Base-by-base conservation (phyloP, 2,329 filamentous ascomycete species). In the Madurella fahalii region DNA sequence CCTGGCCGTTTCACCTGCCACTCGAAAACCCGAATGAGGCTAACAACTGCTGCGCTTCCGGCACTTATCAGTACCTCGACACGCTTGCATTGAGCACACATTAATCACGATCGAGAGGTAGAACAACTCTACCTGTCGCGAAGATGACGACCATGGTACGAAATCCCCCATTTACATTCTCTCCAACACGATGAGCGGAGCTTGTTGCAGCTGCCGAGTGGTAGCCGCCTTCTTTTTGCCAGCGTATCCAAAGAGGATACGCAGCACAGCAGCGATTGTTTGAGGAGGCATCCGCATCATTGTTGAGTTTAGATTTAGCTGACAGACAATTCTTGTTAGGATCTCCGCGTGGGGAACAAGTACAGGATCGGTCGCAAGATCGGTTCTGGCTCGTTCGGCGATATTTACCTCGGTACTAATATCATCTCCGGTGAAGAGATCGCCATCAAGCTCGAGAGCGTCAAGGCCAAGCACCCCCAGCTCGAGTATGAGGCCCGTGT, bases 291-390 rank as follows among this genome's bases (percentile, higher is more conserved):
- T 31, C 34, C 11, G 34, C 34, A 37, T 37, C 34, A 15, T 11
- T 15, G 12, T 12, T 34, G 34, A 11, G 5, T 44, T 16, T 30
- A 1, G 25, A 37, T 25, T 15, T 20, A 30, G 41, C 17, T 40
- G 9, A 47, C 58, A 63, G 50, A 62, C 40, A 12, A 9, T 5
- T 9, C 4, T 25, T 47, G 8, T 18, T 68, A 97, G 93, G 94
- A 99, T 84, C 86, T 99, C 68, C 91, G 94, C 70, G 94, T 99
- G 76, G 94, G 94, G 76, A 97, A 97, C 75, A 97, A 99, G 72
- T 99, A 99, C 85, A 91, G 94, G 68, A 97, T 99, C 74, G 94
- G 94, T 73, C 90, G 94, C 68, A 99, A 99, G 83, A 99, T 99
- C 69, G 94, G 94, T 66, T 96, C 91, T 65, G 94, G 94, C 65